Percentiles rank a stretch among this genome's conserved stretches.
Conservation (phyloP, 2,329 filamentous ascomycete species). For the Clonostachys byssicola region DNA sequence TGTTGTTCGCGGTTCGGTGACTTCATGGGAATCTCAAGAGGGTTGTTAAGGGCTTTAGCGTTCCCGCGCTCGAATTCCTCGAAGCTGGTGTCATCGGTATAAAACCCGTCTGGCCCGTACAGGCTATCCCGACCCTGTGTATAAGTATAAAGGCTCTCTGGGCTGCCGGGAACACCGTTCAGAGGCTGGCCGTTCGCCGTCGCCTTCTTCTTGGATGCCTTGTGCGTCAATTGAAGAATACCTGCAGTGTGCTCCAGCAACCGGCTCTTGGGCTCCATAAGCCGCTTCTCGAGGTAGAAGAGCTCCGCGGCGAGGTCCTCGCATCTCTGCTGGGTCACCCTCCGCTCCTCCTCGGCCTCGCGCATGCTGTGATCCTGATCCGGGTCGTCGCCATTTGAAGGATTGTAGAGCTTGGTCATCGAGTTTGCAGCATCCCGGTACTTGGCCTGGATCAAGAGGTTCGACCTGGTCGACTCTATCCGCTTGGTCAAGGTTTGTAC, state of each 20-base stretch:
- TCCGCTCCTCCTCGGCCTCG: conserved; percentile 70
- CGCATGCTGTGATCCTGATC: conserved; percentile 43
- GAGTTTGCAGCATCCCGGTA: conserved; percentile 90
- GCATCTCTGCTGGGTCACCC: conserved; percentile 72
- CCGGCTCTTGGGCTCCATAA: conserved; percentile 69
- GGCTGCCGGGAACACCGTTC: conserved; percentile 66
- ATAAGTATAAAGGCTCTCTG: conserved; percentile 72
- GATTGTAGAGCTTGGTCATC: conserved; percentile 74
- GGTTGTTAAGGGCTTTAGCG: conserved; percentile 43
- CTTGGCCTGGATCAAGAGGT: conserved; percentile 86
- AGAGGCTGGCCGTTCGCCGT: conserved; percentile 33
- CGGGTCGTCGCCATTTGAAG: conserved; percentile 44
- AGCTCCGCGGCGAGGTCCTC: conserved; percentile 81
- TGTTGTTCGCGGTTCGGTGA: conserved; percentile 51
- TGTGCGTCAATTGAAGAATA: conserved; percentile 86
- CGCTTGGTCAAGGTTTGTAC: conserved; percentile 66
- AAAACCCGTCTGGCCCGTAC: conserved; percentile 49
- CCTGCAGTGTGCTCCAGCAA: conserved; percentile 89
- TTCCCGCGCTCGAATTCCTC: conserved; percentile 56
- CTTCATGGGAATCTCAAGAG: conserved; percentile 49
- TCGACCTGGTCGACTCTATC: conserved; percentile 78
- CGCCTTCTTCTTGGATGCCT: conserved; percentile 57
- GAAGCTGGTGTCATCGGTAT: conserved; percentile 74
- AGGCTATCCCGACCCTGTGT: conserved; percentile 57
- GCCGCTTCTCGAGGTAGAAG: conserved; percentile 71